phyloP scores from a whole-genome alignment of 257 asterid genomes.

The Solanum pinnatisectum region DNA sequence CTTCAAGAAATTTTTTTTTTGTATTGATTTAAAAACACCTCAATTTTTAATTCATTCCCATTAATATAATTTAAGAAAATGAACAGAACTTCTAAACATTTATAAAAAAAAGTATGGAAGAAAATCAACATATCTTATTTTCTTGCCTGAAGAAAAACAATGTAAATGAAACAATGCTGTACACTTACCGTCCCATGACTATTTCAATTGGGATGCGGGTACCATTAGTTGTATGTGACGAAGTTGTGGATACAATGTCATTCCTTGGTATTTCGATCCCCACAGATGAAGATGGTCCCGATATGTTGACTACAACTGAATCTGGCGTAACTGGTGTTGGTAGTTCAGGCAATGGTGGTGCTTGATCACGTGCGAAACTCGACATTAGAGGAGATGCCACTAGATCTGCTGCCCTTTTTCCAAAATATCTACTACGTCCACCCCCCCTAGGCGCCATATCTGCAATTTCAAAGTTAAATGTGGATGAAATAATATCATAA shows the following conservation, averaged over 20 bases:
- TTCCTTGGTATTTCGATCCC: too few relatives aligned
- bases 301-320: background rate
- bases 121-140: too few relatives aligned
- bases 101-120: background rate
- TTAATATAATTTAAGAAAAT: background rate
- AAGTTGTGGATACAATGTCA: background rate
- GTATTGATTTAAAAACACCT: too few relatives aligned
- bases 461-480: background rate
- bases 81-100: background rate
- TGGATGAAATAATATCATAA: too few relatives aligned
- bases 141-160: background rate
- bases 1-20: too few relatives aligned
- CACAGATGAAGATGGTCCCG: background rate
- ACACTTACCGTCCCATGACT: background rate
- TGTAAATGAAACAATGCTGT: background rate
- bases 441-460: background rate
- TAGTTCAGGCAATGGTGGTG: background rate
- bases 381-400: background rate
- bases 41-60: background rate
- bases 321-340: background rate
- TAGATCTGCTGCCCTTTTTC: background rate
- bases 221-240: background rate
- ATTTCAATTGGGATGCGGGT: background rate
- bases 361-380: background rate
- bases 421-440: background rate